Evolutionary conservation across 805 yeast genomes (phyloP).

Genomic region (Monosporozyma servazzii): DNA sequence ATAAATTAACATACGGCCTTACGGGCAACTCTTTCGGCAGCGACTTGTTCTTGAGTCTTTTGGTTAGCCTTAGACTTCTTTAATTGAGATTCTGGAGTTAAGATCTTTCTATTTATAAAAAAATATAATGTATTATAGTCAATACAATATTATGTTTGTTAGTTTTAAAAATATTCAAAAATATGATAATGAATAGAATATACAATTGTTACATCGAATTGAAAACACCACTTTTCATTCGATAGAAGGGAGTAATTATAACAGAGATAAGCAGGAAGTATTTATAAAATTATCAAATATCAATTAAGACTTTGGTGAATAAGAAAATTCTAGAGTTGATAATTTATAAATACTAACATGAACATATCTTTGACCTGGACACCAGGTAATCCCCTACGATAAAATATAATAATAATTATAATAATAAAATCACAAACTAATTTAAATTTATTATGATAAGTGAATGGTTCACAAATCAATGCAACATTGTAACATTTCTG

Average conservation of each 20-base stretch:
- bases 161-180: slow-evolving; percentile 1
- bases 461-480: slow-evolving; percentile 5
- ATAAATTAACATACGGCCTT: slow-evolving; percentile 59
- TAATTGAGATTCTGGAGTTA: slow-evolving; percentile 74
- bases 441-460: not conserved
- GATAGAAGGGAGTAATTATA: slow-evolving; percentile 26
- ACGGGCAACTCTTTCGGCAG: slow-evolving; percentile 72
- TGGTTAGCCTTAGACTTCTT: slow-evolving; percentile 74
- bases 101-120: slow-evolving; percentile 31
- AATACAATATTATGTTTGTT: not conserved
- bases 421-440: not conserved
- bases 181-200: slow-evolving; percentile 2
- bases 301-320: slow-evolving; percentile 7
- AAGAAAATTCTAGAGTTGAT: slow-evolving; percentile 1
- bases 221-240: slow-evolving; percentile 35
- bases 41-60: slow-evolving; percentile 66
- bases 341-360: slow-evolving; percentile 11
- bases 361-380: slow-evolving; percentile 20
- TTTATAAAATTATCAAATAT: not conserved
- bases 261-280: slow-evolving; percentile 29
- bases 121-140: not conserved
- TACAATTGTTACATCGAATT: slow-evolving; percentile 31
- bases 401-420: not conserved
- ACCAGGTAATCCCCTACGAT: slow-evolving; percentile 26
- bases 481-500: slow-evolving; percentile 7